phyloP scores from a whole-genome alignment of 768 basidiomycete species.

The Termitomyces sp. region DNA sequence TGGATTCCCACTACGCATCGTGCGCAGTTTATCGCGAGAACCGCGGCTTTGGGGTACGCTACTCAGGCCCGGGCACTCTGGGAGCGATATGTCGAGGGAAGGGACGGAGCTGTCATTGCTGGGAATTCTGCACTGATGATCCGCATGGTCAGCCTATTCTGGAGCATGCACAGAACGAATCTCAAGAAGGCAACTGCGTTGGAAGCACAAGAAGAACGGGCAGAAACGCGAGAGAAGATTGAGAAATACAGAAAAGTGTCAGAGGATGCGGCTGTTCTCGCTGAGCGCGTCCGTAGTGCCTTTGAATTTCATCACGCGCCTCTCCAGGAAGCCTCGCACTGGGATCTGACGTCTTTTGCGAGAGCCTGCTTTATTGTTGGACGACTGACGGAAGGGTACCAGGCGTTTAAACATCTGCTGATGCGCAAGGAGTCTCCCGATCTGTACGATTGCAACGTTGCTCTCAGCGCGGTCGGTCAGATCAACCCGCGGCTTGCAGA shows the following conservation, averaged over 20 bases:
- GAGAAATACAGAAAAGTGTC: slow-evolving; percentile 9
- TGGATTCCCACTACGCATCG: slow-evolving; percentile 39
- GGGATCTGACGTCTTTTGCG: slow-evolving; percentile 53
- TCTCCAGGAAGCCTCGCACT: slow-evolving; percentile 40
- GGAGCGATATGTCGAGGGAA: slow-evolving; percentile 45
- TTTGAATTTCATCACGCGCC: slow-evolving; percentile 43
- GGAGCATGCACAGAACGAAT: slow-evolving; percentile 20
- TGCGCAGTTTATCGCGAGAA: slow-evolving; percentile 41
- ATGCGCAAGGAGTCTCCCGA: slow-evolving; percentile 51
- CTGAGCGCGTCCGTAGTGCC: slow-evolving; percentile 36
- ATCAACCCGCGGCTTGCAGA: slow-evolving; percentile 41
- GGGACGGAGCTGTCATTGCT: slow-evolving; percentile 33
- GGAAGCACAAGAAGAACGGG: neutral
- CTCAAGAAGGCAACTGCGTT: slow-evolving; percentile 1
- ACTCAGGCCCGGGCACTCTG: slow-evolving; percentile 48
- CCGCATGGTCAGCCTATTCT: slow-evolving; percentile 47
- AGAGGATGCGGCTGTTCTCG: slow-evolving; percentile 32
- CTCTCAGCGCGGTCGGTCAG: slow-evolving; percentile 47
- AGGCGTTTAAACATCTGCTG: slow-evolving; percentile 40
- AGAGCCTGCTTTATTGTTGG: slow-evolving; percentile 58
- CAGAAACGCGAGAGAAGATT: neutral
- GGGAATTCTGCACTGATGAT: slow-evolving; percentile 40
- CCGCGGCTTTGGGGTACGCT: slow-evolving; percentile 44
- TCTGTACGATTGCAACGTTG: slow-evolving; percentile 59
- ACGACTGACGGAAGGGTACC: slow-evolving; percentile 39